A percentile compares a stretch with the other conserved stretches of the same genome.
phyloP scores from a whole-genome alignment of 257 asterid genomes.

The Penstemon eatonii region DNA sequence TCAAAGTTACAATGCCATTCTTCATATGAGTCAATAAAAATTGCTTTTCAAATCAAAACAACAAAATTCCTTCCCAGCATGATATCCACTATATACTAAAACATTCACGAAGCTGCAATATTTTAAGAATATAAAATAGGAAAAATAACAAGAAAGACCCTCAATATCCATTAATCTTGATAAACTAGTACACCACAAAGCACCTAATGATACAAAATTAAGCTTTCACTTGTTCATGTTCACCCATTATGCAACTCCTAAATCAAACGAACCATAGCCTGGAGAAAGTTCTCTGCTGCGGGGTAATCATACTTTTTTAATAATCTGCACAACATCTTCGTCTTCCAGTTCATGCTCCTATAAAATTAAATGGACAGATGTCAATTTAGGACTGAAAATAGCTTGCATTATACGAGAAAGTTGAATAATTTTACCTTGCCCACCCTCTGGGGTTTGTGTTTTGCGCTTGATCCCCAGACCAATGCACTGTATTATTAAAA shows the following conservation, averaged over 20 bases:
- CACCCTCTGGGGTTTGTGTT: slow-evolving; percentile 99
- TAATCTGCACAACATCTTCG: slow-evolving; percentile 97
- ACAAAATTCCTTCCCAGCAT: slow-evolving; percentile 17
- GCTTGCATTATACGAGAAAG: neutral
- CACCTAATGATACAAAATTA: slow-evolving; percentile 25
- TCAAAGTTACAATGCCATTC: neutral
- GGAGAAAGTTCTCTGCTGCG: slow-evolving; percentile 1
- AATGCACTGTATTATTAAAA: slow-evolving; percentile 59
- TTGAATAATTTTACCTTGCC: slow-evolving; percentile 64
- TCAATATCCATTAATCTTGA: slow-evolving; percentile 9
- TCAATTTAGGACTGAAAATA: too few species aligned
- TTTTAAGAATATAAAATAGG: neutral
- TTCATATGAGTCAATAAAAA: neutral
- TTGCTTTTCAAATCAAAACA: neutral
- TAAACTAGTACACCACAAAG: neutral
- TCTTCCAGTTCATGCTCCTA: slow-evolving; percentile 99
- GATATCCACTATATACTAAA: neutral
- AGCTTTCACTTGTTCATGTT: slow-evolving; percentile 22
- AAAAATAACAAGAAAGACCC: neutral
- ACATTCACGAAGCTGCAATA: neutral
- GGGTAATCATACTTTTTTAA: slow-evolving; percentile 65
- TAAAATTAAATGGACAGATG: neutral
- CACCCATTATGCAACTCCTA: slow-evolving; percentile 10
- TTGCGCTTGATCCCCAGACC: slow-evolving; percentile 99
- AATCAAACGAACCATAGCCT: slow-evolving; percentile 8